phyloP scores from a whole-genome alignment of 257 asterid genomes.

The Leonotis leonurus region DNA sequence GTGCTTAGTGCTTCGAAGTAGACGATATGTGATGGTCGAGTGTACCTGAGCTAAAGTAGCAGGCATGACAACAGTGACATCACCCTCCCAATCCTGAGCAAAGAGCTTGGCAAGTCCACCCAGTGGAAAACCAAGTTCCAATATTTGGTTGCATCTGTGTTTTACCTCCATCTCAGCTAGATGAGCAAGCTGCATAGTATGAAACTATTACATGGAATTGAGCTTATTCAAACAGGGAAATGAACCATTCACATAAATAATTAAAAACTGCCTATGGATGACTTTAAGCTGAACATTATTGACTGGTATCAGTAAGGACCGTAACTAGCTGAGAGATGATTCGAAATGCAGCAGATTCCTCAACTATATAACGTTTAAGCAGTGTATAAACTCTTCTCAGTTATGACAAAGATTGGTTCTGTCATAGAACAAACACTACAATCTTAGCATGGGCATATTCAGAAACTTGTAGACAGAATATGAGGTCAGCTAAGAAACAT shows the following conservation, averaged over 20 bases:
- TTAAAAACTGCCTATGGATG: not conserved
- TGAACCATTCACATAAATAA: no score
- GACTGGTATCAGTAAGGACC: no score
- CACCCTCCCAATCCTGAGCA: slow-evolving; percentile 99
- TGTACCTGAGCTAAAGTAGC: slow-evolving; percentile 92
- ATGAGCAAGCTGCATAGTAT: slow-evolving; percentile 64
- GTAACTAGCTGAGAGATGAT: not conserved
- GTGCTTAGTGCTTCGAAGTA: not conserved
- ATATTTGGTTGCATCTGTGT: slow-evolving; percentile 78
- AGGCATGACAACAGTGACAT: slow-evolving; percentile 92
- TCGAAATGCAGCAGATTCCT: not conserved
- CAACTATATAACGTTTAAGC: not conserved
- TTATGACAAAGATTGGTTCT: no score
- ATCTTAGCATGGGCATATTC: not conserved
- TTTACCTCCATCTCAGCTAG: slow-evolving; percentile 96
- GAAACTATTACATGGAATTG: slow-evolving; percentile 9
- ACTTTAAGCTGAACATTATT: not conserved
- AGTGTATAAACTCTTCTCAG: not conserved
- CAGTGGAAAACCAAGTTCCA: slow-evolving; percentile 88
- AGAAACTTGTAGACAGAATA: not conserved
- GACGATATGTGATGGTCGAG: not conserved
- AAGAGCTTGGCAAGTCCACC: slow-evolving; percentile 91
- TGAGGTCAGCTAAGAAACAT: not conserved
- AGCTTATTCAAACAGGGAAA: no score
- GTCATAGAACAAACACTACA: not conserved